Evolutionary conservation across 1,284 basidiomycete genomes (phyloP).

Genomic region (Porodaedalea pini): DNA sequence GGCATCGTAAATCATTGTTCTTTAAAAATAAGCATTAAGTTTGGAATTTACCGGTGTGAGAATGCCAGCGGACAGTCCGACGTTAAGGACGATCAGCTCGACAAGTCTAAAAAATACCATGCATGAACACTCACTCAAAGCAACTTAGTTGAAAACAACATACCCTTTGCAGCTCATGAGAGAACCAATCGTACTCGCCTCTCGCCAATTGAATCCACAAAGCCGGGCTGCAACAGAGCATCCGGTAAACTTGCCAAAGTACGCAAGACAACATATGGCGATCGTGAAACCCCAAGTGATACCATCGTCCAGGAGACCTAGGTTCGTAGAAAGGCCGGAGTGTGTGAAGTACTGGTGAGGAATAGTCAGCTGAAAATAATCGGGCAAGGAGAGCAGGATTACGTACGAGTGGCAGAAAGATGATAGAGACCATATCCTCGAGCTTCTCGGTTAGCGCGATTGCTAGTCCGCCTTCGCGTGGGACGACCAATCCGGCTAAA

Average conservation of each 20-base stretch:
- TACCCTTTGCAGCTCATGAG: constrained; percentile 75
- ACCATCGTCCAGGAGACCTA: constrained; percentile 58
- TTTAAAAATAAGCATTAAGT: constrained; percentile 13
- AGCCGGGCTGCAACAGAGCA: constrained; percentile 51
- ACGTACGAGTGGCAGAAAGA: constrained; percentile 62
- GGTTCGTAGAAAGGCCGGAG: constrained; percentile 64
- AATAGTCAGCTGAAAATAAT: constrained; percentile 6
- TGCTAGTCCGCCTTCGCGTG: constrained; percentile 62
- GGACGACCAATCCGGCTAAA: constrained; percentile 61
- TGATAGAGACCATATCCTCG: constrained; percentile 54
- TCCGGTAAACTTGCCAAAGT: constrained; percentile 56
- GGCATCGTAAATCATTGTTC: too few relatives aligned
- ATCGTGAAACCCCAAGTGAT: constrained; percentile 64
- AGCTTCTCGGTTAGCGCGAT: constrained; percentile 63
- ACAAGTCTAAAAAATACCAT: too few relatives aligned
- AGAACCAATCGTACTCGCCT: constrained; percentile 63
- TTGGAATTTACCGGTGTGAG: constrained; percentile 51
- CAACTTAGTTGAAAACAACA: constrained; percentile 22
- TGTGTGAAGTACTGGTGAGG: constrained; percentile 54
- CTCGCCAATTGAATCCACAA: constrained; percentile 54
- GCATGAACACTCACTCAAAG: too few relatives aligned
- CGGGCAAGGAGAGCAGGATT: neutral
- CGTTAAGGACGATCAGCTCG: constrained; percentile 69
- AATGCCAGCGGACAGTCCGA: constrained; percentile 67
- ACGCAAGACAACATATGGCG: constrained; percentile 47